Conservation (phyloP, 805 yeast species). For the Pichia eremophila region DNA sequence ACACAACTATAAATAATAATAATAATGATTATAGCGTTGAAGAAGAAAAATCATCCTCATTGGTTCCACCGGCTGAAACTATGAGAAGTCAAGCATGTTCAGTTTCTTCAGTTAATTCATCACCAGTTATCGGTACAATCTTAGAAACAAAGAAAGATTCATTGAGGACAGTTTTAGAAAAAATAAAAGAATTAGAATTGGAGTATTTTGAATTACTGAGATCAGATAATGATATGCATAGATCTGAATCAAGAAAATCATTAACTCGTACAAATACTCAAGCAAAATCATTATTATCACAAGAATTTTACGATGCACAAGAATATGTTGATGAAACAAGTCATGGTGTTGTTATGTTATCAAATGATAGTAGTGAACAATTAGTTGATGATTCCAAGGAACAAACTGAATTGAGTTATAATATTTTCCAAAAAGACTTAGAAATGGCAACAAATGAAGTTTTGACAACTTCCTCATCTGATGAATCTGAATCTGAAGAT, state of each 20-base stretch:
- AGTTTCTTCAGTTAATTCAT: background rate
- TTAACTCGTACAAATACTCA: slow-evolving; percentile 20
- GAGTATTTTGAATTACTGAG: slow-evolving; percentile 15
- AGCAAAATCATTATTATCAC: slow-evolving; percentile 33
- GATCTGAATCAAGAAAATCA: slow-evolving; percentile 18
- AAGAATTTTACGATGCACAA: slow-evolving; percentile 60
- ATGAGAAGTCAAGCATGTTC: background rate
- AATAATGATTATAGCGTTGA: background rate
- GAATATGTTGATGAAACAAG: slow-evolving; percentile 43
- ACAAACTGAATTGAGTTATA: background rate
- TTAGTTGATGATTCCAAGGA: background rate
- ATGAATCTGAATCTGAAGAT: background rate
- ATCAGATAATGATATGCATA: slow-evolving; percentile 12
- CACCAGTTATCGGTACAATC: background rate
- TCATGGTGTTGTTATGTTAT: slow-evolving; percentile 49
- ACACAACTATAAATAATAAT: background rate
- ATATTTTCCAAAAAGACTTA: slow-evolving; percentile 1
- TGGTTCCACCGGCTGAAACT: background rate
- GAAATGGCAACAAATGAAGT: background rate
- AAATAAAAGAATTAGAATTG: slow-evolving; percentile 17
- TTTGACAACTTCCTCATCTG: background rate
- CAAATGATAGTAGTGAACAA: slow-evolving; percentile 12
- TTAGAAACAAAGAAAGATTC: background rate
- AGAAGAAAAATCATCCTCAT: background rate
- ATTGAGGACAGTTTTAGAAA: slow-evolving; percentile 1